phyloP scores from a whole-genome alignment of 441 rosid species.

The Macaranga tanarius region DNA sequence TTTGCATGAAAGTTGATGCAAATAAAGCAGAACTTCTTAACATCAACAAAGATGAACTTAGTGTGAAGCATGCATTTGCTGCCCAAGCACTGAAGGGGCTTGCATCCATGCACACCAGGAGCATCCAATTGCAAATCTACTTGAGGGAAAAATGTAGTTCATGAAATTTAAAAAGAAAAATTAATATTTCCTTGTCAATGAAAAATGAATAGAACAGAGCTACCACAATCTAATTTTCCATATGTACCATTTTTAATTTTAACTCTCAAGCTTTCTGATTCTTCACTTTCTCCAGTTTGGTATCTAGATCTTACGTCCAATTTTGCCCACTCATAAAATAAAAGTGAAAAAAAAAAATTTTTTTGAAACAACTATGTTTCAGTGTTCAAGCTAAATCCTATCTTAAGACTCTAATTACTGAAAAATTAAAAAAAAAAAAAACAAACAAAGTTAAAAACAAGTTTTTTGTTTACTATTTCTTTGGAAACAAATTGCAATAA shows the following conservation, averaged over 20 bases:
- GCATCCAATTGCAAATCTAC: background rate
- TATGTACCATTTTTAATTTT: background rate
- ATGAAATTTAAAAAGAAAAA: background rate
- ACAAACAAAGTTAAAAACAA: background rate
- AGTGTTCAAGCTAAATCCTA: no score
- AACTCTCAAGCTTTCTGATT: background rate
- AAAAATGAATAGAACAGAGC: background rate
- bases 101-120: background rate
- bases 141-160: background rate
- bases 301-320: no score
- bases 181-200: no score
- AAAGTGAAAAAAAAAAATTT: no score
- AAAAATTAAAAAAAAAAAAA: background rate
- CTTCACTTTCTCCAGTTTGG: background rate
- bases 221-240: background rate
- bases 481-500: background rate
- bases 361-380: no score
- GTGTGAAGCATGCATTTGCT: background rate
- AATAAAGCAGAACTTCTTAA: background rate
- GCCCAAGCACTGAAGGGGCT: no score
- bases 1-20: background rate
- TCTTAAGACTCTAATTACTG: background rate
- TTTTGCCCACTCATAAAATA: no score
- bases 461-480: background rate
- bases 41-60: background rate